phyloP scores from a whole-genome alignment of 164 flowering plant species.

The Vitis rotundifolia region DNA sequence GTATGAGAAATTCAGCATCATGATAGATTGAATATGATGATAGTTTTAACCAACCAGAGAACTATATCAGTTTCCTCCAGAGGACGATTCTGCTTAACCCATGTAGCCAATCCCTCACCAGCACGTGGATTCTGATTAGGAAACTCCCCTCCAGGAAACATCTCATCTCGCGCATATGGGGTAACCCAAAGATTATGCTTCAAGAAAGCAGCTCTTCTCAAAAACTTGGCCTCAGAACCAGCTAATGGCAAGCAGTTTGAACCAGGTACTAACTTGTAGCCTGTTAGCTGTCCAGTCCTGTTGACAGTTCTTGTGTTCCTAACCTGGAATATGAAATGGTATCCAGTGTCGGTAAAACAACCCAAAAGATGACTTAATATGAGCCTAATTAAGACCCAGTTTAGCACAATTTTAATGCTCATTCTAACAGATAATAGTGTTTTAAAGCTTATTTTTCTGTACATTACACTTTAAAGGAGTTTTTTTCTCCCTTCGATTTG shows the following conservation, averaged over 20 bases:
- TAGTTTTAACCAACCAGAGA: conserved; percentile 61
- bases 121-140: conserved; percentile 93
- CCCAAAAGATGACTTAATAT: neutral
- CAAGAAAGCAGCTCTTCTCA: conserved; percentile 83
- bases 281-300: conserved; percentile 81
- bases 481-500: no score
- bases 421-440: no score
- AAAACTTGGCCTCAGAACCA: conserved; percentile 76
- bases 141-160: conserved; percentile 89
- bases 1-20: neutral
- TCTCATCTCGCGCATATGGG: conserved; percentile 59
- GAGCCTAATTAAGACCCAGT: no score
- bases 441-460: no score
- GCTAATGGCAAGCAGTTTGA: conserved; percentile 86
- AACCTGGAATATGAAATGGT: conserved; percentile 41
- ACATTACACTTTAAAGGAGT: no score
- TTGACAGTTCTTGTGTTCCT: conserved; percentile 84
- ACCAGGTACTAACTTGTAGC: conserved; percentile 84
- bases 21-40: neutral
- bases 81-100: conserved; percentile 73
- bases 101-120: conserved; percentile 79
- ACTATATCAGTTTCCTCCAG: conserved; percentile 81
- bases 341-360: neutral
- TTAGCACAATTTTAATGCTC: no score
- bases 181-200: conserved; percentile 96